Evolutionary conservation across 139 green algal genomes (phyloP), one percentile per base, ranked within the genome.

Genomic region (Tetradesmus obliquus): DNA sequence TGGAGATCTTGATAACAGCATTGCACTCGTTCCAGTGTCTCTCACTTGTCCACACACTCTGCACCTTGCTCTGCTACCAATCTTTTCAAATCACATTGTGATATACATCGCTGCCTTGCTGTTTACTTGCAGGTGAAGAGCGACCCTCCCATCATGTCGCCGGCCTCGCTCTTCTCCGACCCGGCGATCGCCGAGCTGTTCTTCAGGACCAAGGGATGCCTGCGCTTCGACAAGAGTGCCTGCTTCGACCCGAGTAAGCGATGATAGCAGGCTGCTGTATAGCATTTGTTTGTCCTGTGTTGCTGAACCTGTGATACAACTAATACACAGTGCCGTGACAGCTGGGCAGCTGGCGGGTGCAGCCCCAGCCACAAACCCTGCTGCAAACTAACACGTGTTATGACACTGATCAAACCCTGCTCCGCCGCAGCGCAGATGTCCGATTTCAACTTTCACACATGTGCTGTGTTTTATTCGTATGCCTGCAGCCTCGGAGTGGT

Each of bases 121-220:
- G n/a, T n/a, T n/a, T n/a, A n/a, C n/a, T n/a, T n/a, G 66, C 66
- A 76, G 66, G 5, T 10, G 3, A 76, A 76, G 66, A 19, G 5
- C 15, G 66, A 76, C 10, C 62, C 62, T 24, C 66, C 66, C 15
- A 76, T 76, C 6, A 20, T 12, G 66, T 22, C 74, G 8, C n/a
- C n/a, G 22, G 17, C 80, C n/a, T 45, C 80, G 45, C 1, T 83
- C 9, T 84, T 74, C 20, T 9, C 32, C 17, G 22, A 90, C 60
- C 7, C 2, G 15, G 20, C 51, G 7, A 20, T 79, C 4, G 32
- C 88, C 0, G 4, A 91, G 6, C 32, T 91, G 5, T 91, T 91
- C 24, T 91, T 91, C 88, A 91, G 87, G 76, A 91, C 88, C 3
- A 81, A 24, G 5, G 3, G n/a, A 0, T 92, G 89, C 54, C 53